phyloP scores from a whole-genome alignment of 805 yeast genomes.

The Pichia scutulata region DNA sequence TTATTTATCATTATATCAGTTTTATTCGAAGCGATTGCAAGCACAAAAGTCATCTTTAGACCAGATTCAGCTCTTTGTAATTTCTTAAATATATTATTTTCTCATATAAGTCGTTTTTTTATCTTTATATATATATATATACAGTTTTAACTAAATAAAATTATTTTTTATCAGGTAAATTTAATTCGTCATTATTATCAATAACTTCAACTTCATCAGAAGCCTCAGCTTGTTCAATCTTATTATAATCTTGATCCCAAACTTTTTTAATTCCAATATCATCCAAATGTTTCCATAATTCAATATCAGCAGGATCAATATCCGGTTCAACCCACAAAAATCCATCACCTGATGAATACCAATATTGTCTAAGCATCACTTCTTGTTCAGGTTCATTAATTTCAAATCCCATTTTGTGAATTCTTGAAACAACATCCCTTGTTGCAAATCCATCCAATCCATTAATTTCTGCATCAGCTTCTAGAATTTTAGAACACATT shows the following conservation, averaged over 20 bases:
- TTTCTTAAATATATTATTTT: neutral
- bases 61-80: neutral
- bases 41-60: neutral
- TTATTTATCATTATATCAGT: neutral
- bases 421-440: constrained; percentile 22
- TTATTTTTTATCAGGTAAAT: constrained; percentile 10
- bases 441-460: constrained; percentile 38
- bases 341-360: constrained; percentile 83
- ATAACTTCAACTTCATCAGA: constrained; percentile 12
- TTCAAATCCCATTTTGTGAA: constrained; percentile 31
- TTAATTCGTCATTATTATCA: constrained; percentile 13
- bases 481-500: constrained; percentile 57
- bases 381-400: constrained; percentile 57
- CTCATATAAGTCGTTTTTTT: neutral
- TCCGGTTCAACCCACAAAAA: constrained; percentile 89
- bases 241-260: constrained; percentile 23
- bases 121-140: neutral
- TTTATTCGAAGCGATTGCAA: neutral
- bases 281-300: constrained; percentile 28
- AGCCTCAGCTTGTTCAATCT: constrained; percentile 15
- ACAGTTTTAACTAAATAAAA: neutral
- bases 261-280: constrained; percentile 24
- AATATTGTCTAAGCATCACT: constrained; percentile 65
- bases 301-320: constrained; percentile 73
- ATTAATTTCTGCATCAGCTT: constrained; percentile 50